A percentile compares a stretch with the other conserved stretches of the same genome.
Evolutionary conservation across 2,329 filamentous ascomycete genomes (phyloP).

Genomic region (Verticillium klebahnii): DNA sequence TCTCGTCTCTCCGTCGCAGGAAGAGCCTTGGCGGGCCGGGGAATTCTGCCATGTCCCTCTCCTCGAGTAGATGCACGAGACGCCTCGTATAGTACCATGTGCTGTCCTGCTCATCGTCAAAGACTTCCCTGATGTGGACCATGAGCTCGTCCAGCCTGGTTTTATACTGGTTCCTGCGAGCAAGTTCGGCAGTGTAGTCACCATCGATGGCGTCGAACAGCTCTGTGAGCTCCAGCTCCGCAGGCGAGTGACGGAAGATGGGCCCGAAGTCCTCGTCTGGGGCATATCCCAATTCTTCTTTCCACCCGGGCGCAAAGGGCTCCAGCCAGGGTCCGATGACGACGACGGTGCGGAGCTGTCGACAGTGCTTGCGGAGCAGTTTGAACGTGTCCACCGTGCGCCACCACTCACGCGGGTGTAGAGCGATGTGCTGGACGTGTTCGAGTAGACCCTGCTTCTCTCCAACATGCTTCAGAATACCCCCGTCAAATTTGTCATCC

Average conservation of each 20-base stretch:
- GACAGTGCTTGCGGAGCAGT: not conserved
- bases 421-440: not conserved
- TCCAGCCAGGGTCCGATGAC: not conserved
- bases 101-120: not conserved
- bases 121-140: not conserved
- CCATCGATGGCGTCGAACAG: conserved; percentile 1
- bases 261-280: not conserved
- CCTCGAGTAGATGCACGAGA: not conserved
- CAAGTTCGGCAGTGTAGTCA: not conserved
- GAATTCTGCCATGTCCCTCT: not conserved
- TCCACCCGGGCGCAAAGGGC: not conserved
- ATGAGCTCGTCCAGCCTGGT: not conserved
- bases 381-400: not conserved
- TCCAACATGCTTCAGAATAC: not conserved
- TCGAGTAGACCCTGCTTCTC: not conserved
- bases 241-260: not conserved
- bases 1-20: not conserved
- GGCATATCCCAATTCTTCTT: not conserved
- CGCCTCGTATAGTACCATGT: not conserved
- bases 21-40: not conserved
- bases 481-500: not conserved
- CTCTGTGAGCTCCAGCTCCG: not conserved
- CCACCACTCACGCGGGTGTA: not conserved
- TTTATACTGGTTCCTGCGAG: not conserved
- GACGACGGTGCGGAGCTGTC: not conserved